Percentiles rank a stretch among this genome's conserved stretches.
phyloP scores from a whole-genome alignment of 345 rosid species.

The Rhodamnia argentea region DNA sequence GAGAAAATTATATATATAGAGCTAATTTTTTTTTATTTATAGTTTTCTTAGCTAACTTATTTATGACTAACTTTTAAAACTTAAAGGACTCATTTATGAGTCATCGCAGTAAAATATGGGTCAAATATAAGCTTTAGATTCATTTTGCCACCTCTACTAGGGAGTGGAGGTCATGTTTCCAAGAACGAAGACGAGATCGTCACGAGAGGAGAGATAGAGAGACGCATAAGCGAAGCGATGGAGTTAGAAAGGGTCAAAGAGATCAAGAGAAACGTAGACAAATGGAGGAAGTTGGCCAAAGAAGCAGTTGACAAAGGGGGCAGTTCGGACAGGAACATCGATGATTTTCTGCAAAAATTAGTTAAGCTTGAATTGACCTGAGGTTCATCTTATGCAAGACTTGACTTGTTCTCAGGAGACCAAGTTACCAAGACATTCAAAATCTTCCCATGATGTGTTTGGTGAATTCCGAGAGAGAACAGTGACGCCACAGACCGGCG shows the following conservation, averaged over 20 bases:
- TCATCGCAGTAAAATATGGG: no score
- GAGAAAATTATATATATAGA: no score
- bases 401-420: background rate
- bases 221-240: constrained; percentile 14
- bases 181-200: constrained; percentile 6
- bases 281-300: constrained; percentile 22
- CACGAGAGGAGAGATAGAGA: constrained; percentile 2
- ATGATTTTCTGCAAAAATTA: constrained; percentile 1
- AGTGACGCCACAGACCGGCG: background rate
- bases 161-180: constrained; percentile 3
- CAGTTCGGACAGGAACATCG: constrained; percentile 19
- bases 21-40: no score
- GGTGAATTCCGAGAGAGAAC: background rate
- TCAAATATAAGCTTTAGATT: no score
- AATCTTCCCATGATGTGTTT: background rate
- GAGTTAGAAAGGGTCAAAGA: constrained; percentile 18
- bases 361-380: background rate
- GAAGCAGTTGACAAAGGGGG: constrained; percentile 19
- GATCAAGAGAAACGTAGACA: constrained; percentile 12
- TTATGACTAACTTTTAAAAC: no score
- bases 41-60: no score
- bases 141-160: no score
- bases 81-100: no score
- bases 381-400: background rate
- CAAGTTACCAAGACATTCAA: background rate